Base-by-base conservation (phyloP, 139 green algal species). In the Asterochloris sp. region DNA sequence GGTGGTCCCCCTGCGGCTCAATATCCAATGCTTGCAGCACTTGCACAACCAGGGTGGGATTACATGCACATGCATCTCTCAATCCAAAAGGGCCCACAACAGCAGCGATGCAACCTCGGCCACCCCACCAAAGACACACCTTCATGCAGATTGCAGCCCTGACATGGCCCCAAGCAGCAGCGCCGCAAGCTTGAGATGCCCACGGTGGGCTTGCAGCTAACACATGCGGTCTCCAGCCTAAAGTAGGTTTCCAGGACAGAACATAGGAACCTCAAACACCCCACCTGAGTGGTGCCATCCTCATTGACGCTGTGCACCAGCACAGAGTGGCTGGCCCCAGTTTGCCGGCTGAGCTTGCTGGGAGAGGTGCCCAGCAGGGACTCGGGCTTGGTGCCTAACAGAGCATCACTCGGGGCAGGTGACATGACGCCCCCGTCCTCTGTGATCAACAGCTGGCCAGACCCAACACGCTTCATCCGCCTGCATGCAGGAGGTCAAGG, bases 371-470 rank as follows among this genome's bases (percentile, higher is more conserved):
- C 38, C 38, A n/a, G 60, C 54, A 61, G 75, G 23, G 76, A 47
- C 76, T 69, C 47, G 76, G 60, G 76, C 60, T 61, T 69, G 76
- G 76, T 62, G n/a, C 76, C 76, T 54, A 80, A 69, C 54, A 80
- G 60, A 23, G 26, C 17, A 12, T 54, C 21, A 27, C 24, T 76
- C 38, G 2, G 38, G 24, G 23, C 38, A 27, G 76, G 76, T n/a
- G 68, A 26, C 60, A 80, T 21, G 11, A 80, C 11, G 60, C 68
- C 68, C 24, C 68, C 76, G 1, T 14, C 76, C 76, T 80, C 76
- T 80, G 76, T 80, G 13, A 80, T 47, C 76, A 80, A 47, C 60
- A 80, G 76, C 76, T 80, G 76, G 10, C 76, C 76, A 26, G 76
- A 80, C 54, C 76, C 76, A 69, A 80, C 68, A 61, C 76, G 38